These are phyloP conservation scores for Panaeolus papilionaceus DNA, from an alignment of 768 basidiomycete species.

Conservation along the genomic window DNA sequence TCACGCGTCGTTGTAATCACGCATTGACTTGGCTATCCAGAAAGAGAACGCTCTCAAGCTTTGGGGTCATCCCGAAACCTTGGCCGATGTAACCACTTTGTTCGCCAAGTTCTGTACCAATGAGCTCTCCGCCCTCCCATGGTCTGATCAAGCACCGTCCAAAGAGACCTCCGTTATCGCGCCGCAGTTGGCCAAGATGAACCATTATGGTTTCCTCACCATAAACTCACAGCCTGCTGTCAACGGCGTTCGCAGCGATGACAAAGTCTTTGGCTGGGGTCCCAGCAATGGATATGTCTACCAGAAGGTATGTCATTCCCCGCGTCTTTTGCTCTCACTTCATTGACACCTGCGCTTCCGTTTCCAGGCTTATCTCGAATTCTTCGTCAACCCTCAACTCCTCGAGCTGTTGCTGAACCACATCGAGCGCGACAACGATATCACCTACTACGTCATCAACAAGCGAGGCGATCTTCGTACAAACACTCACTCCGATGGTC, in stretches of 20 bases:
- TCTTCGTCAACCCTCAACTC: slow-evolving; percentile 84
- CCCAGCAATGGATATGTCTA: slow-evolving; percentile 94
- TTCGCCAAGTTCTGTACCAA: slow-evolving; percentile 87
- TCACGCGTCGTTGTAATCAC: slow-evolving; percentile 18
- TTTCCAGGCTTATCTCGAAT: slow-evolving; percentile 90
- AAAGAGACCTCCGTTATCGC: slow-evolving; percentile 86
- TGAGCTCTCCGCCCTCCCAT: slow-evolving; percentile 81
- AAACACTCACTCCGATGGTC: slow-evolving; percentile 93
- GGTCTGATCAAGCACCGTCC: slow-evolving; percentile 92
- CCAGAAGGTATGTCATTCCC: slow-evolving; percentile 71
- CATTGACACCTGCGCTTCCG: slow-evolving; percentile 13
- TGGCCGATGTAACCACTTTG: slow-evolving; percentile 70
- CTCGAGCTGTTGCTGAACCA: slow-evolving; percentile 75
- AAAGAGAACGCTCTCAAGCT: slow-evolving; percentile 86
- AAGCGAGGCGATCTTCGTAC: slow-evolving; percentile 93
- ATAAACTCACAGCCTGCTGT: slow-evolving; percentile 98
- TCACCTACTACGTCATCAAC: slow-evolving; percentile 98
- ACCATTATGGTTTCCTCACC: slow-evolving; percentile 91
- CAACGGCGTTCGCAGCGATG: slow-evolving; percentile 85
- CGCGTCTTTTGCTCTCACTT: neutral
- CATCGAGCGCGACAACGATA: slow-evolving; percentile 85
- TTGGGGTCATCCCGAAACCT: slow-evolving; percentile 82
- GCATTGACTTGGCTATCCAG: slow-evolving; percentile 42
- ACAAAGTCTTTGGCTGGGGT: slow-evolving; percentile 92
- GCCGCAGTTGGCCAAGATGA: slow-evolving; percentile 80